Percentiles rank a stretch among this genome's conserved stretches.
Evolutionary conservation across 176 grass and related monocot species (phyloP).

Genomic region (Zizania latifolia): DNA sequence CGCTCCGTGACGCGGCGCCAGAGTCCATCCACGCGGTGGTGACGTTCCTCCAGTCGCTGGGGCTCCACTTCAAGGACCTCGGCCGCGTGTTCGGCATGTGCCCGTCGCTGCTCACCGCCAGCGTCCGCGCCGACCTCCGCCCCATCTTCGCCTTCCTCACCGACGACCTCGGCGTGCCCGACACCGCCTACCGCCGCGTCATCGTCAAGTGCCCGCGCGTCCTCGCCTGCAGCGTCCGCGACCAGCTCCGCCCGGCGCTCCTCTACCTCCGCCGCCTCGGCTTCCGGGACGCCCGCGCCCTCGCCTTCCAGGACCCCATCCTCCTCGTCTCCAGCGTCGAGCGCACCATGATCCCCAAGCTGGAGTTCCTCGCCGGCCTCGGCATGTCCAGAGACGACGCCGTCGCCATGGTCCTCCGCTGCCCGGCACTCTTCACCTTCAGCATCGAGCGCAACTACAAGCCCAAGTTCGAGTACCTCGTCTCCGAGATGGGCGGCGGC

Average conservation of each 20-base stretch:
- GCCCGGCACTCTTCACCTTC: constrained; percentile 54
- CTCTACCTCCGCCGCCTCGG: constrained; percentile 69
- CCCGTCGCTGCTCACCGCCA: constrained; percentile 46
- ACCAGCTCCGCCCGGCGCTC: constrained; percentile 61
- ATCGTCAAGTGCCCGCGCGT: constrained; percentile 59
- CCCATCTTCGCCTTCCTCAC: constrained; percentile 67
- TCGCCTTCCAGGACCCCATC: constrained; percentile 55
- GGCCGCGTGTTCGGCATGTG: constrained; percentile 50
- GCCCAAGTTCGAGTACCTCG: constrained; percentile 69
- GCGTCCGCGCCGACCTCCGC: constrained; percentile 41
- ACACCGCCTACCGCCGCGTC: constrained; percentile 33
- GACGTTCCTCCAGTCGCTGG: constrained; percentile 52
- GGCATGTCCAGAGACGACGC: constrained; percentile 45
- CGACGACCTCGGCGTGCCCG: constrained; percentile 46
- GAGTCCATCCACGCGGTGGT: constrained; percentile 54
- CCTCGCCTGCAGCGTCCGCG: constrained; percentile 52
- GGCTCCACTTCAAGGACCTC: constrained; percentile 68
- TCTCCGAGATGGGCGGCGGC: constrained; percentile 39
- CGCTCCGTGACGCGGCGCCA: constrained; percentile 38
- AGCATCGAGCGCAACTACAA: constrained; percentile 61
- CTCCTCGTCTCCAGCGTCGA: constrained; percentile 71
- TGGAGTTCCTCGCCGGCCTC: constrained; percentile 40
- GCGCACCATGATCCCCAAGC: constrained; percentile 56
- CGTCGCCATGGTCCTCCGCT: constrained; percentile 42
- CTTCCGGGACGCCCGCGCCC: constrained; percentile 25